These are phyloP conservation scores for Microdochium nivale DNA, from an alignment of 2,329 filamentous ascomycete species.

Conservation along the genomic window DNA sequence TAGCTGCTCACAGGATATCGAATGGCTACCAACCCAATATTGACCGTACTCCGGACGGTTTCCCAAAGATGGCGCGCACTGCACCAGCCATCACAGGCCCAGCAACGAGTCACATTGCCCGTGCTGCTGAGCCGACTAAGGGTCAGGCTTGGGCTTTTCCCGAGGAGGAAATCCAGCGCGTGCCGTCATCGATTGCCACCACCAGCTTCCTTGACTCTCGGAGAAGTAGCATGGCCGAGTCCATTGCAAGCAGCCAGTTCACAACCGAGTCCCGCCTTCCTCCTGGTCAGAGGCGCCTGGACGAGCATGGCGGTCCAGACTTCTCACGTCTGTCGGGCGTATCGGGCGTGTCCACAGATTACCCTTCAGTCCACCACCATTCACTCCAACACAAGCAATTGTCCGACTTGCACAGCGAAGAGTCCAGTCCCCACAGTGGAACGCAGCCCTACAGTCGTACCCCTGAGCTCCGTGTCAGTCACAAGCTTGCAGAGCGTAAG, in stretches of 20 bases:
- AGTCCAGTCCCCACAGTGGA: slow-evolving; percentile 40
- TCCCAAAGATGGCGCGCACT: slow-evolving; percentile 47
- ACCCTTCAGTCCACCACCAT: slow-evolving; percentile 60
- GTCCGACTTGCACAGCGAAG: slow-evolving; percentile 55
- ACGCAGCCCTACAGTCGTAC: slow-evolving; percentile 75
- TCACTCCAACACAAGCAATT: slow-evolving; percentile 67
- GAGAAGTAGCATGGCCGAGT: slow-evolving; percentile 69
- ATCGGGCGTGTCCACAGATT: slow-evolving; percentile 44
- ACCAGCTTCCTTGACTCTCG: slow-evolving; percentile 53
- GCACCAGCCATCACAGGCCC: slow-evolving; percentile 71
- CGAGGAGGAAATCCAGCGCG: slow-evolving; percentile 55
- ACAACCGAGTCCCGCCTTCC: slow-evolving; percentile 67
- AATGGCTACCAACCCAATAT: slow-evolving; percentile 55
- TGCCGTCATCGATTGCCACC: slow-evolving; percentile 35
- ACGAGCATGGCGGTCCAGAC: slow-evolving; percentile 44
- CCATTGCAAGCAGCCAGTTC: slow-evolving; percentile 71
- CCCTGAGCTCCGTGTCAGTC: slow-evolving; percentile 72
- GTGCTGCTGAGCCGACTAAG: slow-evolving; percentile 69
- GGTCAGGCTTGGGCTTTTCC: slow-evolving; percentile 81
- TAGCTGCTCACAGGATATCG: slow-evolving; percentile 51
- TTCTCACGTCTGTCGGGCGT: slow-evolving; percentile 38
- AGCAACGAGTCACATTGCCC: slow-evolving; percentile 55
- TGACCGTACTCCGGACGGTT: slow-evolving; percentile 46
- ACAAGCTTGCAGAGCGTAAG: slow-evolving; percentile 80
- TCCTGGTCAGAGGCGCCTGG: slow-evolving; percentile 61